Percentiles rank a stretch among this genome's conserved stretches.
These are phyloP conservation scores for Mycena amicta DNA, from an alignment of 768 basidiomycete species.

Conservation along the genomic window DNA sequence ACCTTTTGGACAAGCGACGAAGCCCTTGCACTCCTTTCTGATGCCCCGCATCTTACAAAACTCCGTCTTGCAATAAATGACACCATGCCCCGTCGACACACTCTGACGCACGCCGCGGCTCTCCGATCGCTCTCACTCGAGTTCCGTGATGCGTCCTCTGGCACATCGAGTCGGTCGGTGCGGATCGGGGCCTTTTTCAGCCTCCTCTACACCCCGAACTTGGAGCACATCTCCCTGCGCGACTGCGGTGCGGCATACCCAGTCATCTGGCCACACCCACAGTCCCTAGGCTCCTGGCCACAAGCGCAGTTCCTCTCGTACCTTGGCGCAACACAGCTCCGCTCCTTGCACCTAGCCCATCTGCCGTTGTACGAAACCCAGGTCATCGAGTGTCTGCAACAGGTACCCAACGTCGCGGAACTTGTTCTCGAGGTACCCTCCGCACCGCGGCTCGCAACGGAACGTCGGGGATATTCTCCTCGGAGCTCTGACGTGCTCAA, in stretches of 20 bases:
- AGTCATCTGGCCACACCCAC: constrained; percentile 7
- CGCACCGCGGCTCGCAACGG: constrained; percentile 8
- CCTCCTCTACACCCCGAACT: constrained; percentile 6
- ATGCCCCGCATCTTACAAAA: constrained; percentile 1
- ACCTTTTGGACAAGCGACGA: constrained; percentile 12
- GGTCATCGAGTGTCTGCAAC: constrained; percentile 16
- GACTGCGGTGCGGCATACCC: background rate
- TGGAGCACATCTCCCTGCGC: background rate
- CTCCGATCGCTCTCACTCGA: constrained; percentile 10
- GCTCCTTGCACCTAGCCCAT: constrained; percentile 7
- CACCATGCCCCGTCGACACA: constrained; percentile 6
- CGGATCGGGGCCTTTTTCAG: constrained; percentile 11
- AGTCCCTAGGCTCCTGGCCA: constrained; percentile 28
- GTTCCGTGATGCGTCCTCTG: constrained; percentile 10
- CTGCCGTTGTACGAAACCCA: constrained; percentile 18
- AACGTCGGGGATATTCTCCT: constrained; percentile 14
- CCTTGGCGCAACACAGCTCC: constrained; percentile 9
- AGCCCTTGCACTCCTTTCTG: constrained; percentile 7
- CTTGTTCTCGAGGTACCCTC: constrained; percentile 11
- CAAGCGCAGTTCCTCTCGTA: constrained; percentile 18
- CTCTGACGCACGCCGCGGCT: background rate
- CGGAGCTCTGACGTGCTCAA: background rate
- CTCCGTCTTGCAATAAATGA: constrained; percentile 9
- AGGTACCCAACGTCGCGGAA: constrained; percentile 3
- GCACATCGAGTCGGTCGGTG: background rate